Evolutionary conservation across 371 early-diverging fungal species (phyloP), one percentile per base, ranked within the genome.

Genomic region (Rhizopus microsporus): DNA sequence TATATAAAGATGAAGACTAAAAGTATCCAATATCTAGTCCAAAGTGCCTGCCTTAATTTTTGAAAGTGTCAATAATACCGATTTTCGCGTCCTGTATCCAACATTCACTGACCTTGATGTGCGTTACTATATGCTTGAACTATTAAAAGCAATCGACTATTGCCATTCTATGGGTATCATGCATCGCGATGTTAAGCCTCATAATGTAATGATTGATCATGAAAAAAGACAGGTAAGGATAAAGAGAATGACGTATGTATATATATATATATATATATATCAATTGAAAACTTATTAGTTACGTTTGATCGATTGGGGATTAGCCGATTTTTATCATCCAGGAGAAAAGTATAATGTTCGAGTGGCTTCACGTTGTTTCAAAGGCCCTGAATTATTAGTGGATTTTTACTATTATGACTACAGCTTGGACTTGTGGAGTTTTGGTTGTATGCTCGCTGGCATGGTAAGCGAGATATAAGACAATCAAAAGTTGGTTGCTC

Each of bases 181-280:
- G 95, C 99, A 99, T 76, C 88, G 99, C 56, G 99, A 99, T 75
- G 98, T 99, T 51, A 99, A 99, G 77, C 99, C 99, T 37, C 99
- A 98, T 72, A 99, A 99, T 68, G 97, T 99, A 30, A 99, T 99
- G 94, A 99, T 99, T 71, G 96, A 99, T 73, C 97, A 96, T 65
- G 90, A 89, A 66, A 89, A 91, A 73, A 89, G 90, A 64, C 87
- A 90, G 76, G 88, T 91, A 80, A 58, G 51, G 23, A 53, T 16
- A 35, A 7, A 51, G 32, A 17, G 32, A 49, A 44, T 2, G 44
- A 7, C 15, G n/a, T 44, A 7, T 51, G 9, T n/a, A 29, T 7
- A 39, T 45, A 15, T 38, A 31, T n/a, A 7, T n/a, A 29, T 7
- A 39, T 45, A 15, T 38, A 31, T n/a, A 7, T 17, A 51, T 32